Conservation (phyloP, 495 filamentous ascomycete species). For the Podospora comata region DNA sequence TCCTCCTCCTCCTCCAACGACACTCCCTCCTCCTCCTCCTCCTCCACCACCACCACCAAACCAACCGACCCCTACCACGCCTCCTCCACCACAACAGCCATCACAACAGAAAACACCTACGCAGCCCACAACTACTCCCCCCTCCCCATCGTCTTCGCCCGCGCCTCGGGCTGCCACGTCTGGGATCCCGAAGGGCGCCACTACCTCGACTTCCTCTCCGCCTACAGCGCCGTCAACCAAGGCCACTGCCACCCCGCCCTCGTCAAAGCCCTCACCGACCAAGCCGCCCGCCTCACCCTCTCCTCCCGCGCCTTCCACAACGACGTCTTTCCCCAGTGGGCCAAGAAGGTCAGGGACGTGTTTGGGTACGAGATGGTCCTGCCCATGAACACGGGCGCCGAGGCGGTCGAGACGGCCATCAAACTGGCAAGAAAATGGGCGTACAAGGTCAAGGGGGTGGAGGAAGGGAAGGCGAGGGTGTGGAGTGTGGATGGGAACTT, state of each 20-base stretch:
- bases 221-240: conserved; percentile 97
- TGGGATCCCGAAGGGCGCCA: conserved; percentile 98
- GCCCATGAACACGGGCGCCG: conserved; percentile 98
- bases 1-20: conserved; percentile 27
- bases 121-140: conserved; percentile 99
- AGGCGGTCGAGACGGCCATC: conserved; percentile 97
- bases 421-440: conserved; percentile 99
- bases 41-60: conserved; percentile 25
- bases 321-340: conserved; percentile 96
- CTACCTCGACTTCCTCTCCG: conserved; percentile 97
- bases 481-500: conserved; percentile 90
- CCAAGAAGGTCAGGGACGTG: conserved; percentile 77
- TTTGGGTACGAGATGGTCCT: conserved; percentile 99
- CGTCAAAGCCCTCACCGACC: conserved; percentile 81
- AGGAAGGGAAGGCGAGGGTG: conserved; percentile 76
- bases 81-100: conserved; percentile 72
- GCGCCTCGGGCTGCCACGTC: conserved; percentile 76
- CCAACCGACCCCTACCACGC: conserved; percentile 64
- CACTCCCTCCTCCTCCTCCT: conserved; percentile 15
- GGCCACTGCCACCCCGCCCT: conserved; percentile 98
- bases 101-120: conserved; percentile 73
- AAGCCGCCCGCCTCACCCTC: conserved; percentile 85
- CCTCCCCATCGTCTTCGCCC: conserved; percentile 85
- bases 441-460: conserved; percentile 92
- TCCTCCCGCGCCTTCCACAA: conserved; percentile 98